Percentiles rank a stretch among this genome's conserved stretches.
Conservation (phyloP, 805 yeast species). For the Wickerhamiella hasegawae region DNA sequence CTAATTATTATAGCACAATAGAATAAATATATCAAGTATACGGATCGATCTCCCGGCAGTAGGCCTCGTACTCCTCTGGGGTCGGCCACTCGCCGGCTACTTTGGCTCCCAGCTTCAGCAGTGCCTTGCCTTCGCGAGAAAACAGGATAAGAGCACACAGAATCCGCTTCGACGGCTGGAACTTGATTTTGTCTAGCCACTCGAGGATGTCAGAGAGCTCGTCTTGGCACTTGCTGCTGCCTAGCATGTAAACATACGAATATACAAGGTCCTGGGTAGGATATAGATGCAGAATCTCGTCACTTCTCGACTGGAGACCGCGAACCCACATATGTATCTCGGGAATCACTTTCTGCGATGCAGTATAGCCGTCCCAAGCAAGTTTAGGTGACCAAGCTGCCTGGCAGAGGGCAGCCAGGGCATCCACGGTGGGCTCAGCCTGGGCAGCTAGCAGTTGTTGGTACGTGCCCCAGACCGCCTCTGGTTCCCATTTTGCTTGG, state of each 20-base stretch:
- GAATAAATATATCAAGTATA: not conserved
- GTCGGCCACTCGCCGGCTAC: slow-evolving; percentile 19
- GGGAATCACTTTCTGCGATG: slow-evolving; percentile 43
- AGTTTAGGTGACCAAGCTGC: slow-evolving; percentile 27
- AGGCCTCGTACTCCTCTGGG: slow-evolving; percentile 13
- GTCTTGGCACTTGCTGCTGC: slow-evolving; percentile 29
- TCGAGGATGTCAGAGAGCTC: slow-evolving; percentile 34
- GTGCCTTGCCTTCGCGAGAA: slow-evolving; percentile 17
- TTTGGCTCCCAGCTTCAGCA: slow-evolving; percentile 14
- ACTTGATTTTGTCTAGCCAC: slow-evolving; percentile 37
- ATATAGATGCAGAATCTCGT: slow-evolving; percentile 21
- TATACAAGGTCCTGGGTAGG: slow-evolving; percentile 36
- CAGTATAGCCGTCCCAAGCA: slow-evolving; percentile 35
- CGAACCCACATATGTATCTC: slow-evolving; percentile 33
- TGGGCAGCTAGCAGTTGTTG: slow-evolving; percentile 9
- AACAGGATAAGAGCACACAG: slow-evolving; percentile 25
- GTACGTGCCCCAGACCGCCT: slow-evolving; percentile 22
- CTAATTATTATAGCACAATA: not conserved
- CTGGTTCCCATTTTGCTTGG: slow-evolving; percentile 6
- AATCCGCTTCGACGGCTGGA: slow-evolving; percentile 27
- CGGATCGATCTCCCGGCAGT: slow-evolving; percentile 1
- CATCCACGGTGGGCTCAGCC: slow-evolving; percentile 18
- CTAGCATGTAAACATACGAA: slow-evolving; percentile 35
- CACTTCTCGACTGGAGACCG: slow-evolving; percentile 17
- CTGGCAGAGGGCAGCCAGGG: slow-evolving; percentile 30